phyloP scores from a whole-genome alignment of 2,329 filamentous ascomycete genomes.

The Monosporascus sp. region DNA sequence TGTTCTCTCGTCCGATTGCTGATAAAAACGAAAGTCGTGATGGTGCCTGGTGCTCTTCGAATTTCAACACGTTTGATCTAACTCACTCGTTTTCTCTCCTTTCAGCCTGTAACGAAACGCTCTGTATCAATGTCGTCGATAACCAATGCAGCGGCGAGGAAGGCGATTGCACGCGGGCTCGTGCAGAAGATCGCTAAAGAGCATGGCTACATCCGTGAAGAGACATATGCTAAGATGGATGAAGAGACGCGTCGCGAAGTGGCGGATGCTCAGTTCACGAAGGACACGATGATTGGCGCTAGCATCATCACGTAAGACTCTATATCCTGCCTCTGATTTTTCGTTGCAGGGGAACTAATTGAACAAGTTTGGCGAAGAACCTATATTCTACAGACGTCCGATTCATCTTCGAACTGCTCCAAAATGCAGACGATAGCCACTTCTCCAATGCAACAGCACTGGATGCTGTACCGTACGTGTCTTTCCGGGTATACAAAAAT shows the following conservation, averaged over 20 bases:
- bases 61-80: too few relatives aligned
- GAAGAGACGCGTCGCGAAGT: conserved; percentile 6
- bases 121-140: too few relatives aligned
- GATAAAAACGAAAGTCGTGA: too few relatives aligned
- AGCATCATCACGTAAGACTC: conserved; percentile 18
- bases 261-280: conserved; percentile 10
- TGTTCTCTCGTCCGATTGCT: too few relatives aligned
- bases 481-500: conserved; percentile 31
- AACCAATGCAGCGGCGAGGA: neutral
- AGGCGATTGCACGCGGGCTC: conserved; percentile 6
- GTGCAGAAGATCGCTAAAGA: conserved; percentile 13
- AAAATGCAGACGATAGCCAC: conserved; percentile 49
- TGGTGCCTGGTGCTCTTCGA: too few relatives aligned
- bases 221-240: conserved; percentile 5
- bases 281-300: conserved; percentile 13
- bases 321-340: neutral
- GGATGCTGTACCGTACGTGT: conserved; percentile 23
- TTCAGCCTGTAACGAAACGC: too few relatives aligned
- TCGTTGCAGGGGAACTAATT: neutral
- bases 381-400: conserved; percentile 37
- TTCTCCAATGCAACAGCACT: conserved; percentile 24
- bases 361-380: conserved; percentile 34
- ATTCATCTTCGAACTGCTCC: conserved; percentile 48
- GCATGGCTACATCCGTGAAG: conserved; percentile 17
- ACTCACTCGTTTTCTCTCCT: too few relatives aligned